Percentiles rank a stretch among this genome's conserved stretches.
Conservation (phyloP, 345 rosid species). For the Anacardium occidentale region DNA sequence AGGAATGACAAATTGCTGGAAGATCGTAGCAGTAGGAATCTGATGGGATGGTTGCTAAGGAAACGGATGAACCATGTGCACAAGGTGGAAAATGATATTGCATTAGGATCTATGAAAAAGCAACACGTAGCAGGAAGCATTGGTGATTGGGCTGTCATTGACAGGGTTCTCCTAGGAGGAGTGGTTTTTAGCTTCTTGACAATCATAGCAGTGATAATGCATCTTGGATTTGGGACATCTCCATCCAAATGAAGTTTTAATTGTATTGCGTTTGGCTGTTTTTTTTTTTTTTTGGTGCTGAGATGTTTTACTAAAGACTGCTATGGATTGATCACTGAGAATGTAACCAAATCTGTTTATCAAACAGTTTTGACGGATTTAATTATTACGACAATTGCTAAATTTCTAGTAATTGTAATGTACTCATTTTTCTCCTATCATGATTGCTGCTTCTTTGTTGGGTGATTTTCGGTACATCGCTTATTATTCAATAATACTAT, state of each 20-base stretch:
- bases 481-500: neutral
- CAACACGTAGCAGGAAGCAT: slow-evolving; percentile 25
- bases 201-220: slow-evolving; percentile 44
- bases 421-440: neutral
- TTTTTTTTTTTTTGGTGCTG: neutral
- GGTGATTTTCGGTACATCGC: neutral
- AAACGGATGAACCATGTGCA: slow-evolving; percentile 34
- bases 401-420: neutral
- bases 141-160: slow-evolving; percentile 46
- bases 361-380: neutral
- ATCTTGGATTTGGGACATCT: slow-evolving; percentile 39
- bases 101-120: slow-evolving; percentile 23
- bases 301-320: neutral
- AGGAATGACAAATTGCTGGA: slow-evolving; percentile 27
- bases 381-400: neutral
- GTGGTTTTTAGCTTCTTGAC: slow-evolving; percentile 54
- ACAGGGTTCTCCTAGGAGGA: slow-evolving; percentile 66
- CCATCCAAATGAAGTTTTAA: slow-evolving; percentile 19
- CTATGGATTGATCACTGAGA: neutral
- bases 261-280: no score
- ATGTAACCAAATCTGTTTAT: neutral
- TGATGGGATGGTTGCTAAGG: slow-evolving; percentile 54
- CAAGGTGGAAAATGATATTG: slow-evolving; percentile 23
- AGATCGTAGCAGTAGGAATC: slow-evolving; percentile 28
- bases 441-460: neutral